Evolutionary conservation across 169 alveolate genomes (phyloP).

Genomic region (Fabrea salina): DNA sequence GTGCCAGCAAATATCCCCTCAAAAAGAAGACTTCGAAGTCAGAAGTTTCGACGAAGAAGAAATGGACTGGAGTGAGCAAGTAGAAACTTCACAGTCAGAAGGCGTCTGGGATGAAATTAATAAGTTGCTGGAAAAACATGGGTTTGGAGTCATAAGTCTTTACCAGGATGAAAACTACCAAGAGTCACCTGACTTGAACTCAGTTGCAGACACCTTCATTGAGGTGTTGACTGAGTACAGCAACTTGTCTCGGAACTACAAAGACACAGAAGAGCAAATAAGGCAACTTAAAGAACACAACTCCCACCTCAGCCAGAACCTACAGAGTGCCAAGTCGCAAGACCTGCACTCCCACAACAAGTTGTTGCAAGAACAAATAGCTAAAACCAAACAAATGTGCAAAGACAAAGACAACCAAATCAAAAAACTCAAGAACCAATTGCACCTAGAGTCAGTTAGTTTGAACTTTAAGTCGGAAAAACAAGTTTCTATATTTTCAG

Average conservation of each 20-base stretch:
- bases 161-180: neutral
- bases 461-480: neutral
- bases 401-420: neutral
- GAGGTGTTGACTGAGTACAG: neutral
- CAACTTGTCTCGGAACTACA: neutral
- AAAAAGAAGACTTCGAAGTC: too few species aligned
- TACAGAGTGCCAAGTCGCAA: neutral
- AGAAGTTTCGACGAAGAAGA: too few species aligned
- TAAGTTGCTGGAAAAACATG: neutral
- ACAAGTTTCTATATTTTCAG: neutral
- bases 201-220: neutral
- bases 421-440: neutral
- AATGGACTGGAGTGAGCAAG: too few species aligned
- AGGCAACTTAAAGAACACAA: neutral
- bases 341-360: neutral
- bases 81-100: too few species aligned
- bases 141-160: neutral
- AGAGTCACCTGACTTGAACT: neutral
- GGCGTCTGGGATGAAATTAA: neutral
- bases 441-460: neutral
- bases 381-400: neutral
- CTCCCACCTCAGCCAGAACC: neutral
- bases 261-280: neutral
- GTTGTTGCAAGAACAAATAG: conserved; percentile 11
- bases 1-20: too few species aligned